Conservation (phyloP, 495 filamentous ascomycete genomes). For the Neurospora sp. region DNA sequence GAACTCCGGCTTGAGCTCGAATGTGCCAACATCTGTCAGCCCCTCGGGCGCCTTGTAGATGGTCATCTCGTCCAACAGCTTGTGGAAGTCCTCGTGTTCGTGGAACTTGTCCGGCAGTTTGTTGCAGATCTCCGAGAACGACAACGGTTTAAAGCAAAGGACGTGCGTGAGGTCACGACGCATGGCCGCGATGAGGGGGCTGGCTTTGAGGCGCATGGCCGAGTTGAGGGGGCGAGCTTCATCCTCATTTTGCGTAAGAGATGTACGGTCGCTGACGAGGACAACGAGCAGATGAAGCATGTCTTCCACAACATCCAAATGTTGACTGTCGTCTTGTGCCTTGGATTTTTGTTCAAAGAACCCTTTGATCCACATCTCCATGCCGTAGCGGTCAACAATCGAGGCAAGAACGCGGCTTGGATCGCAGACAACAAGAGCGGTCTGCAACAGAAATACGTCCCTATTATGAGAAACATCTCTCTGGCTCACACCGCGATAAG, state of each 20-base stretch:
- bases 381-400: constrained; percentile 82
- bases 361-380: constrained; percentile 83
- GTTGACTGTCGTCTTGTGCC: constrained; percentile 72
- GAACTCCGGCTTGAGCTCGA: constrained; percentile 79
- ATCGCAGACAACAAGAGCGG: constrained; percentile 77
- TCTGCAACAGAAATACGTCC: constrained; percentile 91
- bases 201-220: constrained; percentile 54
- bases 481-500: constrained; percentile 77
- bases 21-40: constrained; percentile 82
- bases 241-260: constrained; percentile 61
- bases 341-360: constrained; percentile 54
- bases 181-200: constrained; percentile 59
- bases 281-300: constrained; percentile 91
- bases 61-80: constrained; percentile 81
- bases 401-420: constrained; percentile 78
- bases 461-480: constrained; percentile 88
- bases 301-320: constrained; percentile 88
- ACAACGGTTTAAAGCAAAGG: constrained; percentile 90
- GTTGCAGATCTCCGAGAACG: constrained; percentile 77
- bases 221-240: constrained; percentile 53
- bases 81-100: constrained; percentile 67
- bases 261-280: constrained; percentile 76
- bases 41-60: constrained; percentile 85
- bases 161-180: constrained; percentile 86
- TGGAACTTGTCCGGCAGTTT: constrained; percentile 79